Conservation (phyloP, 768 basidiomycete species). For the Tylopilus subfusipes region DNA sequence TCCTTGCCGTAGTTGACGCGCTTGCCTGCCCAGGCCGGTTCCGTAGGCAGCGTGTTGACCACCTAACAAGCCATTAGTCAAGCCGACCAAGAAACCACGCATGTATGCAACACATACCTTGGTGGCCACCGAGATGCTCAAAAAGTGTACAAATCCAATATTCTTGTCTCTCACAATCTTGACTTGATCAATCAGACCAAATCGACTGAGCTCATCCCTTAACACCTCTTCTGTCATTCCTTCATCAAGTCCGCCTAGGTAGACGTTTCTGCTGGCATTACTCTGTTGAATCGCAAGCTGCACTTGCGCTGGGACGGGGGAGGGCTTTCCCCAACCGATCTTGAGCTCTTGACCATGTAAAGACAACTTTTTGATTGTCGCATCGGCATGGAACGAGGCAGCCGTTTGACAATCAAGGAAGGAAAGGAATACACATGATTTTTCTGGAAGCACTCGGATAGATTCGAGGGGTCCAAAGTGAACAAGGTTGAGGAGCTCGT, state of each 20-base stretch:
- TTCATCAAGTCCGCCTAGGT: slow-evolving; percentile 91
- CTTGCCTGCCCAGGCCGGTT: slow-evolving; percentile 92
- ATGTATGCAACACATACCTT: slow-evolving; percentile 56
- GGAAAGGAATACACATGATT: slow-evolving; percentile 96
- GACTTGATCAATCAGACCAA: slow-evolving; percentile 97
- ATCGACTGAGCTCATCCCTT: slow-evolving; percentile 85
- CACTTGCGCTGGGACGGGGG: slow-evolving; percentile 81
- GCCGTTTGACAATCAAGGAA: slow-evolving; percentile 94
- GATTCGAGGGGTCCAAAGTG: slow-evolving; percentile 96
- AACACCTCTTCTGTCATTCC: slow-evolving; percentile 87
- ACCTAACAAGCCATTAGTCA: slow-evolving; percentile 50
- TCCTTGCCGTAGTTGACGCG: slow-evolving; percentile 99
- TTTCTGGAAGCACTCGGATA: slow-evolving; percentile 92
- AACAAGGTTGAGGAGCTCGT: slow-evolving; percentile 95
- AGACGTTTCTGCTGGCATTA: slow-evolving; percentile 95
- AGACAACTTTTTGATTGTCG: slow-evolving; percentile 87
- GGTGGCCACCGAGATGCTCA: slow-evolving; percentile 90
- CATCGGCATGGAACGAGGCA: slow-evolving; percentile 96
- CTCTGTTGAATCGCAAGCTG: slow-evolving; percentile 85
- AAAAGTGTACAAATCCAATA: slow-evolving; percentile 98
- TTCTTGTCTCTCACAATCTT: slow-evolving; percentile 99
- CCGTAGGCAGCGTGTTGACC: slow-evolving; percentile 87
- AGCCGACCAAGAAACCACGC: background rate
- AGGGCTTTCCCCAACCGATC: slow-evolving; percentile 98
- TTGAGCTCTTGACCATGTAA: slow-evolving; percentile 96